Evolutionary conservation across 2,329 filamentous ascomycete species (phyloP).

Genomic region (Dichotomopilus funicola): DNA sequence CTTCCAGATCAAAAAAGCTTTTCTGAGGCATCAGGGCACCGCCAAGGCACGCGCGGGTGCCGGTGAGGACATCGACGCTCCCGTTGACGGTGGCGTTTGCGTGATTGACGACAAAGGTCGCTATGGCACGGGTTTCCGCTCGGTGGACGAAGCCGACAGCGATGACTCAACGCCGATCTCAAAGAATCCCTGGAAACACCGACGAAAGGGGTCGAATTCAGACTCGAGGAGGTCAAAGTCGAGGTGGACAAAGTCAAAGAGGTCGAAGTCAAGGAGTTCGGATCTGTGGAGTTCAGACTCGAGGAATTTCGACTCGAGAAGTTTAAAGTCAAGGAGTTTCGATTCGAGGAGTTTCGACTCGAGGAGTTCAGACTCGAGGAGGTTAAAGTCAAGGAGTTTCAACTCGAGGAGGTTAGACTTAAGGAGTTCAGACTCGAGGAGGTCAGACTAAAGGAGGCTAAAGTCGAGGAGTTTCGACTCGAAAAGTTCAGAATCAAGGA

Average conservation of each 20-base stretch:
- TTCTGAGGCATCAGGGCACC: neutral
- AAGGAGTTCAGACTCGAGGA: too few relatives aligned
- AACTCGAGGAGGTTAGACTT: too few relatives aligned
- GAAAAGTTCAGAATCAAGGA: neutral
- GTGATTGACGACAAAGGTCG: neutral
- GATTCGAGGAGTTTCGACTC: too few relatives aligned
- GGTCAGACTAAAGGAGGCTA: too few relatives aligned
- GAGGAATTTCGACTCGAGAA: too few relatives aligned
- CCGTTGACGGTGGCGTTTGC: neutral
- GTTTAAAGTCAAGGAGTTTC: too few relatives aligned
- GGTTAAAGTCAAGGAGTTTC: neutral
- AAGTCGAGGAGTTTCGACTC: neutral
- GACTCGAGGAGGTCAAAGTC: too few relatives aligned
- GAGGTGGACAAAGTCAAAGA: too few relatives aligned
- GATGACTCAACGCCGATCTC: neutral
- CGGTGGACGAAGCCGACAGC: neutral
- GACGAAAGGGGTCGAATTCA: neutral
- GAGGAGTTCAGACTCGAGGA: neutral
- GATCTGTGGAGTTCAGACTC: too few relatives aligned
- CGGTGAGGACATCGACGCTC: neutral
- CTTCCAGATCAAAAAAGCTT: slow-evolving; percentile 3
- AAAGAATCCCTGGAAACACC: neutral
- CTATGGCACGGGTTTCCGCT: neutral
- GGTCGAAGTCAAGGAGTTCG: too few relatives aligned
- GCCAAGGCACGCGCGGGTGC: slow-evolving; percentile 1